phyloP scores from a whole-genome alignment of 768 basidiomycete species.

The Podaxis sp. region DNA sequence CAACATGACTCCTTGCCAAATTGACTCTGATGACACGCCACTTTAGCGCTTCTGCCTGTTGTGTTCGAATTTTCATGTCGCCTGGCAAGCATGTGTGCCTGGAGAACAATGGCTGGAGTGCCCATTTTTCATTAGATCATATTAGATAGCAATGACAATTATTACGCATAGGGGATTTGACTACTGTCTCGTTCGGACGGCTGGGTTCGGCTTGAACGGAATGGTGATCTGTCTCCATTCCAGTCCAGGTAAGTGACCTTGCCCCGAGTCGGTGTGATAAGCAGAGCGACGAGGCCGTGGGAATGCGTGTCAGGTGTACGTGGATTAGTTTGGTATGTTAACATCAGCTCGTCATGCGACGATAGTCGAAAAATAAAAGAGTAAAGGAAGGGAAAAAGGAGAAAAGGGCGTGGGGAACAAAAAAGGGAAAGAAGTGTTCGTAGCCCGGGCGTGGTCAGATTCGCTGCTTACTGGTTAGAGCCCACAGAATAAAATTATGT shows the following conservation, averaged over 20 bases:
- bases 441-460: background rate
- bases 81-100: background rate
- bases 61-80: background rate
- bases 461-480: background rate
- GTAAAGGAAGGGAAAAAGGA: background rate
- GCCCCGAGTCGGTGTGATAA: background rate
- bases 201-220: background rate
- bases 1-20: background rate
- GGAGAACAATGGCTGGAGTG: background rate
- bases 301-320: background rate
- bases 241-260: background rate
- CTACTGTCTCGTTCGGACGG: background rate
- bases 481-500: background rate
- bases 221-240: background rate
- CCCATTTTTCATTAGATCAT: background rate
- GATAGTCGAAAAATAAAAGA: background rate
- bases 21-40: background rate
- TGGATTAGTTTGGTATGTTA: background rate
- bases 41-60: background rate
- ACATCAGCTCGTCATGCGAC: background rate
- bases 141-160: background rate
- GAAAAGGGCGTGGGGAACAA: background rate
- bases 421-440: no score
- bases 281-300: background rate
- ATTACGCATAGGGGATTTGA: background rate